These are phyloP conservation scores for Cyclocybe cylindracea DNA, from an alignment of 768 basidiomycete species.

Conservation along the genomic window DNA sequence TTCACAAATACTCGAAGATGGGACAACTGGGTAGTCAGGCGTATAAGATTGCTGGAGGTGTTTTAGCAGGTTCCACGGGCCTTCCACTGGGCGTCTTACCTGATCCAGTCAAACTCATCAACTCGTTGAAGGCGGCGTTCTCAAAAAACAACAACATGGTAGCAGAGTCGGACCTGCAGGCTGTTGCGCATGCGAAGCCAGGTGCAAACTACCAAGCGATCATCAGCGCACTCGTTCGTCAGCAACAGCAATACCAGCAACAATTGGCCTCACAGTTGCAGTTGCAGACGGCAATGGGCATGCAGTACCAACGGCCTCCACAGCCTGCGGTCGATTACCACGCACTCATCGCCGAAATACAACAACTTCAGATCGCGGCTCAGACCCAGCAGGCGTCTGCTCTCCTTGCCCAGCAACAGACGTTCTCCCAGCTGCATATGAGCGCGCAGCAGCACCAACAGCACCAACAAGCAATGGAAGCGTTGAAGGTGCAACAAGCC, in stretches of 20 bases:
- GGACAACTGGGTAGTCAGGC: constrained; percentile 7
- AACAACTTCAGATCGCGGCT: constrained; percentile 14
- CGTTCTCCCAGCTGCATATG: constrained; percentile 7
- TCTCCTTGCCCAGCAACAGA: constrained; percentile 2
- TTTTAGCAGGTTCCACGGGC: constrained; percentile 7
- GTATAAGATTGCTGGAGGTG: constrained; percentile 14
- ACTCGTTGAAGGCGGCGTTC: constrained; percentile 15
- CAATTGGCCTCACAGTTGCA: constrained; percentile 14
- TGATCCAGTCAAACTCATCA: constrained; percentile 2
- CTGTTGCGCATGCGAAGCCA: constrained; percentile 29
- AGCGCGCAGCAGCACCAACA: background rate
- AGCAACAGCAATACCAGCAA: constrained; percentile 26
- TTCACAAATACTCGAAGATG: constrained; percentile 2
- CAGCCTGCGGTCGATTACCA: constrained; percentile 17
- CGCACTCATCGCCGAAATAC: constrained; percentile 21
- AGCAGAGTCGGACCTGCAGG: constrained; percentile 25
- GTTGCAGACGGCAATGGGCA: constrained; percentile 9
- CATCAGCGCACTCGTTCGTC: constrained; percentile 29
- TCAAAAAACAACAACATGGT: constrained; percentile 15
- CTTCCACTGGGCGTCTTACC: constrained; percentile 3
- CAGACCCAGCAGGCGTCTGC: background rate
- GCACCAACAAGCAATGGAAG: constrained; percentile 1
- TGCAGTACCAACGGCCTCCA: constrained; percentile 14
- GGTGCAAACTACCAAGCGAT: constrained; percentile 34
- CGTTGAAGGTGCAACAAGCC: background rate